A percentile compares a stretch with the other conserved stretches of the same genome.
Conservation (phyloP, 208 protist species). For the Acanthamoeba sp. region DNA sequence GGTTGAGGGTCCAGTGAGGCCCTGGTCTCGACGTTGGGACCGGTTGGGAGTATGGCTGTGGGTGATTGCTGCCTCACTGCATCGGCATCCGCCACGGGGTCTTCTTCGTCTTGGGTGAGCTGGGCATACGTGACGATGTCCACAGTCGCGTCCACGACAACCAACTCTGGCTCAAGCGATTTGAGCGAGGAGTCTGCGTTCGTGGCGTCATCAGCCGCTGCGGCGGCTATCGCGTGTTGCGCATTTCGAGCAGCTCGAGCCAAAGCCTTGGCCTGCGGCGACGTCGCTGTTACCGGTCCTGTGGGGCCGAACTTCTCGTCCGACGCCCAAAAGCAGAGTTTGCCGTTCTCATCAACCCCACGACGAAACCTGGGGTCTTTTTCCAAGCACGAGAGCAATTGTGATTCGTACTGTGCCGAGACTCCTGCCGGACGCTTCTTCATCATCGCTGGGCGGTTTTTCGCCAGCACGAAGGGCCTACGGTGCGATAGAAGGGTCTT, state of each 20-base stretch:
- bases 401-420: not conserved
- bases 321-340: not conserved
- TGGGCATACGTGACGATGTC: not conserved
- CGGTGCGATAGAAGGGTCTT: too few relatives aligned
- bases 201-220: too few relatives aligned
- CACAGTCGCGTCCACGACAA: not conserved
- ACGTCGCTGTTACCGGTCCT: not conserved
- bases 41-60: too few relatives aligned
- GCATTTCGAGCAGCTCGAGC: too few relatives aligned
- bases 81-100: too few relatives aligned
- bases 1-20: too few relatives aligned
- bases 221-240: too few relatives aligned
- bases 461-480: too few relatives aligned
- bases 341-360: not conserved
- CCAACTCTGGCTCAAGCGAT: not conserved
- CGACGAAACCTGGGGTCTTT: not conserved
- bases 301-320: not conserved
- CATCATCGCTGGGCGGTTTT: not conserved
- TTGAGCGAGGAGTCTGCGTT: too few relatives aligned
- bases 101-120: not conserved
- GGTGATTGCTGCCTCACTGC: too few relatives aligned
- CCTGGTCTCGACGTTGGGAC: too few relatives aligned
- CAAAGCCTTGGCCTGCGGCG: too few relatives aligned
- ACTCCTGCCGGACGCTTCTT: not conserved
- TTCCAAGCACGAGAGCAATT: not conserved